Evolutionary conservation across 1,284 basidiomycete species (phyloP), one percentile per base, ranked within the genome.

Genomic region (Ustilago xerochloae): DNA sequence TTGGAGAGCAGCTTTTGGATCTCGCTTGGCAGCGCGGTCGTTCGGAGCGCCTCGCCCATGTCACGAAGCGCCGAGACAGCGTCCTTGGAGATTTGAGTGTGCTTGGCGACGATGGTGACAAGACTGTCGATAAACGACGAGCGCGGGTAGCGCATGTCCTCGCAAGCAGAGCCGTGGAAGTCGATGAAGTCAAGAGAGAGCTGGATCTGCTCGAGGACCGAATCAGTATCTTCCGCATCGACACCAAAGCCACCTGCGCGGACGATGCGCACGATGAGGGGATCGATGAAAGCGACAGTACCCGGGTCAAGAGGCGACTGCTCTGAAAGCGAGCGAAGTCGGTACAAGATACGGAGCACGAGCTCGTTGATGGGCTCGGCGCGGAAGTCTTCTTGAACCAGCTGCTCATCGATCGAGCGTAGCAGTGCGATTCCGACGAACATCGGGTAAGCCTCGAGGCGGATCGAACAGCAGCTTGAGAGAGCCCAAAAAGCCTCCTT

Each of bases 111-210:
- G 49, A 93, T 88, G 52, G 90, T 88, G 28, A 97, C 85, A 8
- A 98, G 88, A 62, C 90, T 88, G 61, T 89, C 86, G 63, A 97
- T 90, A 0, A 91, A 79, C 12, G 76, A 75, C 4, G 74, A 66
- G 29, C 82, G 79, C 5, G 82, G 79, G 49, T 77, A 83, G 26
- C 58, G 69, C 38, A 45, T 30, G 55, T 73, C 66, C 90, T 77
- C 81, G 93, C 93, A 96, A 87, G 93, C 91, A 48, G 89, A 89
- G 60, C 89, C 89, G 82, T 98, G 94, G 85, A 93, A 93, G 63
- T 89, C 90, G 75, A 99, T 89, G 68, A 97, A 90, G 69, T 93
- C 92, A 24, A 99, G 87, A 0, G 90, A 89, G 20, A 99, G 88
- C 9, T 92, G 88, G 7, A 97, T 88, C 85, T 98, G 96, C 85